Evolutionary conservation across 2,329 filamentous ascomycete species (phyloP), one percentile per base, ranked within the genome.

Genomic region (Cladophialophora exuberans): DNA sequence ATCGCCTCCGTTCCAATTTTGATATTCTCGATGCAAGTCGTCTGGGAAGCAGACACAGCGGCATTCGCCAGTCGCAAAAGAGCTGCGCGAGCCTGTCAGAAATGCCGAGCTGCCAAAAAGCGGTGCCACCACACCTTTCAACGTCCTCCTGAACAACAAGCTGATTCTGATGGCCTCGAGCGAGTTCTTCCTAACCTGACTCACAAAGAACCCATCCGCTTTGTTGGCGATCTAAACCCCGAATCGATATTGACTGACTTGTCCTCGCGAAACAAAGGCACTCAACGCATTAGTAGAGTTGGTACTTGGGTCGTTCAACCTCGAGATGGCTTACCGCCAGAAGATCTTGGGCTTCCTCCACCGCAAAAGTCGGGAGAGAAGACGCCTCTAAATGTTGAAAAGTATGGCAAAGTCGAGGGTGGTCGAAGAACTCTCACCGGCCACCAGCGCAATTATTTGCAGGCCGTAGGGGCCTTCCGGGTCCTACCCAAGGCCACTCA

Each of bases 201-300:
- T 28, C 62, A 63, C 48, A 64, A 63, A 48, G 61, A 64, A 46
- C 61, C 59, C 11, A 57, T 63, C 11, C 67, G 70, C 15, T 74
- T 74, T 44, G 71, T 74, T 18, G 71, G 72, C 25, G 70, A 74
- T 48, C 63, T 73, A 2, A 74, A 73, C 48, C 72, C 72, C 5
- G 72, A 74, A 62, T 69, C 72, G 26, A 63, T 72, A 5, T 70
- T 74, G 15, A 70, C 61, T 17, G 61, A 64, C 25, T 44, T 63
- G 20, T 59, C 60, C n/a, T 52, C 57, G 10, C 44, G 59, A 15
- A 44, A 48, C 4, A 52, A 62, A 25, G 61, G 57, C 25, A 38
- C 23, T 2, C 51, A 52, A 22, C 59, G 62, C 13, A 58, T 62
- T 48, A 64, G 61, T 31, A 49, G 62, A 10, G 56, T 65, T 11